Evolutionary conservation across 2,329 filamentous ascomycete species (phyloP), one percentile per base, ranked within the genome.

Genomic region (Botrytis elliptica): DNA sequence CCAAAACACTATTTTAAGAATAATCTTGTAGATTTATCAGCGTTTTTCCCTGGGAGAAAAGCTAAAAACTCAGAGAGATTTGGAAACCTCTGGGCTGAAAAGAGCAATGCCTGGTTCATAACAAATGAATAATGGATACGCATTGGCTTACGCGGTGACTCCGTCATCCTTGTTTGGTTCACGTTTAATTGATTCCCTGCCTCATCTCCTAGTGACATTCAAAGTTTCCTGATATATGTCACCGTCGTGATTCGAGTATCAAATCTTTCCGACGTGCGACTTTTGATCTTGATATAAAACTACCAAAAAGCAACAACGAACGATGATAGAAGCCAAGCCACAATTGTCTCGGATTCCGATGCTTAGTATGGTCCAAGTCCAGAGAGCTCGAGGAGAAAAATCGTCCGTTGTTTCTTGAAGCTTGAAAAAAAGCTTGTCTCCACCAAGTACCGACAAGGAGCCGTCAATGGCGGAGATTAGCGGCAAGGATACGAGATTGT

Each of bases 131-230:
- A 72, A 72, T 68, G 70, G 62, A 40, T 49, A 60, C 70, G 46
- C 40, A 67, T 72, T 71, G 52, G 70, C 63, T 72, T 72, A 68
- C 70, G 70, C 29, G 36, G 60, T 65, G 59, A 60, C 8, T 66
- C 10, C 52, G 63, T 68, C 63, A 72, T 60, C 70, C 70, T 72
- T 72, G 70, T 72, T 67, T 68, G 70, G 38, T 14, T 71, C 46
- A 46, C 38, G 18, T 70, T 70, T 52, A 33, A 46, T 46, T 46
- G 57, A 52, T 64, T 16, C 25, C 10, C 63, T 33, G 42, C 63
- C 63, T 72, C 70, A 72, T 72, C 63, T 72, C 63, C 70, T 25
- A 52, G 69, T 49, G 69, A 52, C 60, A 63, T 38, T 29, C n/a
- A 33, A 22, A 52, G 20, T 40, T n/a, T 40, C 25, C 10, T 64